A percentile compares a stretch with the other conserved stretches of the same genome.
These are phyloP conservation scores for Tillandsia fasciculata DNA, from an alignment of 176 grass and related monocot genomes.

Conservation along the genomic window DNA sequence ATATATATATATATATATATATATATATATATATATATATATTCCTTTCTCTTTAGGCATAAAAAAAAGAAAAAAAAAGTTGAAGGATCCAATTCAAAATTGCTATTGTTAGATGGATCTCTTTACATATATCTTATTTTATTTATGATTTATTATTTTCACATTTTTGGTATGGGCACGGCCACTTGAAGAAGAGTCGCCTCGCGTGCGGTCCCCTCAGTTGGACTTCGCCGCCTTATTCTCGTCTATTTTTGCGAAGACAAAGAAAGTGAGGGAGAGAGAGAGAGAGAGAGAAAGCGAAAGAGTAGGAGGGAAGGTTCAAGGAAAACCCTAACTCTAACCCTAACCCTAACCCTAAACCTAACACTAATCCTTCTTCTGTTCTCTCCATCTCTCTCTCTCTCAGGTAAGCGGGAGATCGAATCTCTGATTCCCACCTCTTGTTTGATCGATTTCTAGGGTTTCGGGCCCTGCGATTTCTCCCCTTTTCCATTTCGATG, in stretches of 20 bases:
- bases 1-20: too few species aligned
- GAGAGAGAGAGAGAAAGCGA: background rate
- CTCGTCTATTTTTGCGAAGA: background rate
- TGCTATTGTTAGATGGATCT: too few species aligned
- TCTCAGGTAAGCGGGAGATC: slow-evolving; percentile 1
- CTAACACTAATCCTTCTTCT: background rate
- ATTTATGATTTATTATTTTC: too few species aligned
- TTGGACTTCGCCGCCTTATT: background rate
- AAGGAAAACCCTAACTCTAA: background rate
- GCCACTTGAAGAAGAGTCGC: background rate
- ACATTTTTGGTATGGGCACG: too few species aligned
- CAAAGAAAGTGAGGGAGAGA: background rate
- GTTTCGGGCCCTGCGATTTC: background rate
- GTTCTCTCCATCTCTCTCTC: background rate
- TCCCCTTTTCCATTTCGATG: background rate
- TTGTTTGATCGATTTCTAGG: background rate
- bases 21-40: too few species aligned
- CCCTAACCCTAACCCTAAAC: background rate
- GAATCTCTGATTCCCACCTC: background rate
- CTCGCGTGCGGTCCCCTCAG: background rate
- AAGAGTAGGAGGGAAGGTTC: background rate
- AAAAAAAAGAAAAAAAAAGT: too few species aligned
- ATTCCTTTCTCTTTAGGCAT: too few species aligned
- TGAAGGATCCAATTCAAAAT: too few species aligned
- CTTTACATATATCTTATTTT: too few species aligned